Evolutionary conservation across 352 stramenopile species (phyloP).

Genomic region (Globisporangium abappressorium): DNA sequence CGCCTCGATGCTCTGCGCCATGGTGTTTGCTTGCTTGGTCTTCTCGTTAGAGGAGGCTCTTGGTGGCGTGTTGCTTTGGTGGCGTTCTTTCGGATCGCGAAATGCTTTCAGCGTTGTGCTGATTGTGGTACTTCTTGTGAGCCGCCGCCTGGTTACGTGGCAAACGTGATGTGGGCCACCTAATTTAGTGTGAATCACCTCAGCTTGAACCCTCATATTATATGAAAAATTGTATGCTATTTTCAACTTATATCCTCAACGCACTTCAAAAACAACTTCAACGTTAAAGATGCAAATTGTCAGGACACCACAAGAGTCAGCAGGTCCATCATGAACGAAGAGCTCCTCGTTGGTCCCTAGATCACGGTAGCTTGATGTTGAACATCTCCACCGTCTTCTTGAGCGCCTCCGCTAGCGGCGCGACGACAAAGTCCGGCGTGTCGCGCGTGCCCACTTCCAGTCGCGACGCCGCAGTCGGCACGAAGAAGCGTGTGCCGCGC

Average conservation of each 20-base stretch:
- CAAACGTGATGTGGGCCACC: neutral
- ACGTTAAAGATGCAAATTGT: constrained; percentile 3
- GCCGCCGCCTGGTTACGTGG: neutral
- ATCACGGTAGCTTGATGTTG: constrained; percentile 58
- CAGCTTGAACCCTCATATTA: neutral
- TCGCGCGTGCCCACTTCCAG: constrained; percentile 78
- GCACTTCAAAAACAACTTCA: neutral
- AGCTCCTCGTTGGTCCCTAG: no score
- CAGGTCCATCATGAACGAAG: neutral
- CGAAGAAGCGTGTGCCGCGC: constrained; percentile 79
- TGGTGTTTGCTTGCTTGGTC: constrained; percentile 19
- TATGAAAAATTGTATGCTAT: neutral
- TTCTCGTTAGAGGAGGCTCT: neutral
- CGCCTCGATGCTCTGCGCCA: constrained; percentile 72
- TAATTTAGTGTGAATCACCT: neutral
- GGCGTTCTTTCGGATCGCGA: neutral
- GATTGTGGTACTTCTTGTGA: no score
- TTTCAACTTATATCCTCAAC: neutral
- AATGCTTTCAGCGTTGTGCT: neutral
- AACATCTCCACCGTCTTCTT: constrained; percentile 85
- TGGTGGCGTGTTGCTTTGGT: neutral
- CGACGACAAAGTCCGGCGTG: constrained; percentile 78
- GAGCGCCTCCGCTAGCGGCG: constrained; percentile 64
- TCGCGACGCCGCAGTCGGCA: constrained; percentile 74
- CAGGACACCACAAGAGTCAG: neutral